Conservation (phyloP, 129 eudicot species). For the Sambucus nigra region DNA sequence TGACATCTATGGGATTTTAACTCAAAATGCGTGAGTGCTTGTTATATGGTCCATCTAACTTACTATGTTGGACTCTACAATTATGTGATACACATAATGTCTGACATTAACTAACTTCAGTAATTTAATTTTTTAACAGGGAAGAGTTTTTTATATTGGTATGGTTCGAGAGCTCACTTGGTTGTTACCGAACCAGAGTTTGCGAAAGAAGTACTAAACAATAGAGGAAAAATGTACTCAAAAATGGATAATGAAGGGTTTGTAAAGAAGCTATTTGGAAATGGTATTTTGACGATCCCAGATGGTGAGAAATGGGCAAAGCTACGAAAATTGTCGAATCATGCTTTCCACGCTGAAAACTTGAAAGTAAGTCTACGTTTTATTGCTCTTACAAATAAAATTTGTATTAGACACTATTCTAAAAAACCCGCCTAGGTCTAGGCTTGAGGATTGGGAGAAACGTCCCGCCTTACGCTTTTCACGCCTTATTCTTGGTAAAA, state of each 20-base stretch:
- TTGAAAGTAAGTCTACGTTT: slow-evolving; percentile 54
- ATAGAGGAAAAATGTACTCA: slow-evolving; percentile 52
- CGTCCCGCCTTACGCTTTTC: no score
- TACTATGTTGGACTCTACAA: no score
- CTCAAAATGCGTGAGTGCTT: no score
- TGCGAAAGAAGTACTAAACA: slow-evolving; percentile 54
- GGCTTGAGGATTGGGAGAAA: no score
- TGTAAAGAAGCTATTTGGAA: slow-evolving; percentile 63
- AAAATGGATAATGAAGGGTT: slow-evolving; percentile 62
- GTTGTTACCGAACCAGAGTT: slow-evolving; percentile 56
- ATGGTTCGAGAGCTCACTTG: slow-evolving; percentile 55
- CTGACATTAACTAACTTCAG: neutral
- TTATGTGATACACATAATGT: neutral
- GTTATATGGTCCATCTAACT: no score
- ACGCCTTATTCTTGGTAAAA: no score
- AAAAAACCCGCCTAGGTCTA: no score
- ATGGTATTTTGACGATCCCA: slow-evolving; percentile 44
- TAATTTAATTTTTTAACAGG: slow-evolving; percentile 21
- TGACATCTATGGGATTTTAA: no score
- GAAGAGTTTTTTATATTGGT: slow-evolving; percentile 48
- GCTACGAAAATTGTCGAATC: slow-evolving; percentile 57
- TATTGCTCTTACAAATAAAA: no score
- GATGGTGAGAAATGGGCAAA: slow-evolving; percentile 84
- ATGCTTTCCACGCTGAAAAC: slow-evolving; percentile 60
- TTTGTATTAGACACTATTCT: no score